Evolutionary conservation across 73 alveolate species (phyloP), one percentile per base, ranked within the genome.

Genomic region (Halteria grandinella): DNA sequence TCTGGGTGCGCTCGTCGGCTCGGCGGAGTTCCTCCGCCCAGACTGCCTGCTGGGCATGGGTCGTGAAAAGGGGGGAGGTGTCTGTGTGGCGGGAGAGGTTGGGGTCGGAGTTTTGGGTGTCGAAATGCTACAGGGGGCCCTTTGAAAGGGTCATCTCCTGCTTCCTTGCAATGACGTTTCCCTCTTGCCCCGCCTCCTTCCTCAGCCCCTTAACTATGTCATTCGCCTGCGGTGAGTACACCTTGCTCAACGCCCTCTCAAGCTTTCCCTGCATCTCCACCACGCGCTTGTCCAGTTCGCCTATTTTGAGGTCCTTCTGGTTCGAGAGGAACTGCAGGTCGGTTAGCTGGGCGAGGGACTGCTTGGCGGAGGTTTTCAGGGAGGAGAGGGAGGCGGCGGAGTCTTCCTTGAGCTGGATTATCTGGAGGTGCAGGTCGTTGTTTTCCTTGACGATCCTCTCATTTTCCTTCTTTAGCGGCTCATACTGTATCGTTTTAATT

Each of bases 381-480:
- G 58, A 34, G 75, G 75, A 79, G 48, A 75, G 87, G 31, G 86
- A 72, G 27, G 62, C 58, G 27, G 91, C 98, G 34, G 90, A 77
- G 55, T 84, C 93, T 71, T 95, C 99, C 66, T 95, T 97, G 34
- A 91, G 79, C 63, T 87, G 83, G 47, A 97, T 97, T 87, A 95
- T 87, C 60, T 94, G 86, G 66, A 62, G 74, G 82, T 97, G 99
- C 59, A 97, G 87, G 28, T 96, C 93, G 77, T 95, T 95, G 88
- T 97, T 97, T 80, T 97, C 98, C 64, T 91, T 95, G 55, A 94
- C 93, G 29, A 97, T 82, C 88, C 96, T 88, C 70, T 92, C 89
- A 85, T 93, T 94, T 75, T 97, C 99, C 66, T 92, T 94, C 60
- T 96, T 88, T 52, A 97, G 81, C 11, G 99, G 99, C 41, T 79